Evolutionary conservation across 176 grass and related monocot genomes (phyloP).

Genomic region (Carex parvula): DNA sequence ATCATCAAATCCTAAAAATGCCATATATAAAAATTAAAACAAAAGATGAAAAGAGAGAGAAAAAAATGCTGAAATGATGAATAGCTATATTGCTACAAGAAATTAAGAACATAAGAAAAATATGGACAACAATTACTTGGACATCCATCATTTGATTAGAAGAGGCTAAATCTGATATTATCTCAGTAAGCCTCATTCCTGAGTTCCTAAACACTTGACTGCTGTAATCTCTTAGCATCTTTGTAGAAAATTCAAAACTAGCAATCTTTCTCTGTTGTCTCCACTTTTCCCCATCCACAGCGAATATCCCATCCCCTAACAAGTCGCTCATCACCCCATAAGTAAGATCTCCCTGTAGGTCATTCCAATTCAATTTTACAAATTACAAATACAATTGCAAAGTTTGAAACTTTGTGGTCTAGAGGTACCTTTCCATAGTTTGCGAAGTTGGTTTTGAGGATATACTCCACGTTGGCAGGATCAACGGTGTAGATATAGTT

Average conservation of each 20-base stretch:
- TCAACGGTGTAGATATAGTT: constrained; percentile 71
- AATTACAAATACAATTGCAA: too few relatives aligned
- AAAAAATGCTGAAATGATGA: too few relatives aligned
- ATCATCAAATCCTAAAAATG: constrained; percentile 48
- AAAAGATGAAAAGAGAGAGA: neutral
- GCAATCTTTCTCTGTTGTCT: constrained; percentile 78
- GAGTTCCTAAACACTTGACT: constrained; percentile 57
- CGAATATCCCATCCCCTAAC: constrained; percentile 80
- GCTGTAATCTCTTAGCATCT: constrained; percentile 61
- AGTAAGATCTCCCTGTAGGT: constrained; percentile 29
- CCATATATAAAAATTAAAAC: neutral
- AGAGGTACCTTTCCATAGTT: constrained; percentile 64
- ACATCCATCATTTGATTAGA: constrained; percentile 38
- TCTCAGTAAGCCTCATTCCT: constrained; percentile 37
- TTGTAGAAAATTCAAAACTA: constrained; percentile 59
- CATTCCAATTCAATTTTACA: neutral
- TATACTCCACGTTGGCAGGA: constrained; percentile 60
- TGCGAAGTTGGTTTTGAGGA: constrained; percentile 78
- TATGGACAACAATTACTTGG: constrained; percentile 8
- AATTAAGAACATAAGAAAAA: neutral
- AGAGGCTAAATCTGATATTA: constrained; percentile 29
- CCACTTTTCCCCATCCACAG: constrained; percentile 70
- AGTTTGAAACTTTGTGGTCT: too few relatives aligned
- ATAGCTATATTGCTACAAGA: too few relatives aligned
- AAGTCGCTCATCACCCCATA: constrained; percentile 43